These are phyloP conservation scores for Wickerhamomyces pijperi DNA, from an alignment of 805 yeast genomes.

Conservation along the genomic window DNA sequence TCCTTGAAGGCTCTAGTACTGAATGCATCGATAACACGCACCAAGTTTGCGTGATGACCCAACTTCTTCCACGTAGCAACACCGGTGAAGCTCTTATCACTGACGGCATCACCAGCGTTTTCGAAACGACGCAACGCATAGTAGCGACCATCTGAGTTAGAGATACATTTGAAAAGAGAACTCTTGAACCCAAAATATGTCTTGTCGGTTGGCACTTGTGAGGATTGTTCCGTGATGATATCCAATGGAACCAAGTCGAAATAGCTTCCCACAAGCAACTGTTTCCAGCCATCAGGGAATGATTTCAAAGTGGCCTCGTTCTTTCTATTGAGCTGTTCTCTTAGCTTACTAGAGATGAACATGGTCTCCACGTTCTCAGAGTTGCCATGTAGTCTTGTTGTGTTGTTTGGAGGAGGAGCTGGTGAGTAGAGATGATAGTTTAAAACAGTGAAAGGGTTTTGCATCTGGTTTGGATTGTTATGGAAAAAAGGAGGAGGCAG, in stretches of 20 bases:
- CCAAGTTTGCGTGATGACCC: constrained; percentile 41
- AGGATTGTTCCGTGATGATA: no score
- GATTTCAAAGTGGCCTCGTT: constrained; percentile 75
- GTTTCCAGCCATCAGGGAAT: constrained; percentile 46
- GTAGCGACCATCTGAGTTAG: constrained; percentile 66
- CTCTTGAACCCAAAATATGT: constrained; percentile 27
- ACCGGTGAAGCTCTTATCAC: constrained; percentile 47
- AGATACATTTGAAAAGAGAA: constrained; percentile 67
- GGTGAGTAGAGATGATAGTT: constrained; percentile 90
- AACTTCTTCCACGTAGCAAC: constrained; percentile 60
- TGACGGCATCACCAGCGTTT: constrained; percentile 32
- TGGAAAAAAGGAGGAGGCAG: constrained; percentile 6
- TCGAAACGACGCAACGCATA: constrained; percentile 73
- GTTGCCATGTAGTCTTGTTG: constrained; percentile 50
- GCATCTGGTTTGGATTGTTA: constrained; percentile 3
- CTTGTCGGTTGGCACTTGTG: constrained; percentile 32
- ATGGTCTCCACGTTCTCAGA: constrained; percentile 60
- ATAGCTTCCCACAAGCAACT: constrained; percentile 71
- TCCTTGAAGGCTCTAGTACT: constrained; percentile 82
- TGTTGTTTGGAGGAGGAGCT: constrained; percentile 65
- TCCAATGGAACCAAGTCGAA: constrained; percentile 72
- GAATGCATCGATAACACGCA: constrained; percentile 68
- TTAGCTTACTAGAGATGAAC: constrained; percentile 60
- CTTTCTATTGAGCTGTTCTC: constrained; percentile 60
- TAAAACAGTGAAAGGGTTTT: constrained; percentile 30